Base-by-base conservation (phyloP, 495 filamentous ascomycete genomes). In the Neurospora sp. region DNA sequence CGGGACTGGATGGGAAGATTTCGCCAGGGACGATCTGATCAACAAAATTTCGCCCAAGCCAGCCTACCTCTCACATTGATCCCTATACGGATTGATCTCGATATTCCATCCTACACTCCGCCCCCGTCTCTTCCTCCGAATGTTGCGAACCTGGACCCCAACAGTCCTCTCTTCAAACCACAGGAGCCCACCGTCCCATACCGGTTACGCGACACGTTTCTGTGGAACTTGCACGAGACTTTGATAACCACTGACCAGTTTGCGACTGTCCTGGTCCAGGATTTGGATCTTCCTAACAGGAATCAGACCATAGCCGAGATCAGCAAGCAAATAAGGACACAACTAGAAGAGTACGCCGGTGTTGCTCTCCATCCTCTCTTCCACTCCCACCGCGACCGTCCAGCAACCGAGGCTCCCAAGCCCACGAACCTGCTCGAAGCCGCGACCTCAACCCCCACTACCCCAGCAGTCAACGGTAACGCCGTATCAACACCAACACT, bases 181-280 rank as follows among this genome's bases (percentile, higher is more conserved):
- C 91, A 90, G 39, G 94, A 98, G 48, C 83, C 88, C 68, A 91
- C 93, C 31, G 91, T 94, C 18, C 89, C 92, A 4, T 97, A 91
- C 80, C 87, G 95, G 68, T 85, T 99, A 41, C 94, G 97, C 80
- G 96, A 99, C 75, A 91, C 90, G 37, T 98, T 99, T 78, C 82
- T 98, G 35, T 99, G 96, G 96, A 99, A 99, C 78, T 86, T 99
- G 11, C 94, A 98, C 81, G 96, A 99, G 83, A 92, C 92, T 2
- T 83, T 97, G 40, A 91, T 94, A 12, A 99, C 96, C 0, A 97
- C 96, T 5, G 96, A 99, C 78, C 91, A 95, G 75, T 99, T 98
- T 81, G 96, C 96, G 5, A 87, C 90, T 72, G 88, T 85, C n/a
- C 91, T 98, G 73, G 94, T 97, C 40, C 93, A 96, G 75, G 96